phyloP scores from a whole-genome alignment of 306 rosid species.

The Cyclanthera cordifolia region DNA sequence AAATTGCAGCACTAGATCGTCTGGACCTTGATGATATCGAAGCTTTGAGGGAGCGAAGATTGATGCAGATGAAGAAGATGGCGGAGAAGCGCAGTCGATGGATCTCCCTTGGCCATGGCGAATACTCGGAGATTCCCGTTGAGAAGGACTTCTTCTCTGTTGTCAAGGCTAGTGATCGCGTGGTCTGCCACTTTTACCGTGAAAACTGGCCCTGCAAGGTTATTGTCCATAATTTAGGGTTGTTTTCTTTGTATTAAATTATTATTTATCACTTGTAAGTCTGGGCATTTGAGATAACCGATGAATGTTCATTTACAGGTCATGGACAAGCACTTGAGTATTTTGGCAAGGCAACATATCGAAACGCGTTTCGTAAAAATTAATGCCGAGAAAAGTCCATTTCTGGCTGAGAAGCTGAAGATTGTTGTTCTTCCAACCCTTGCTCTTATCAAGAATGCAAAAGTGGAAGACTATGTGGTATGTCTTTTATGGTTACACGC shows the following conservation, averaged over 20 bases:
- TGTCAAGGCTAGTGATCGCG: slow-evolving; percentile 95
- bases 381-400: slow-evolving; percentile 90
- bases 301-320: slow-evolving; percentile 47
- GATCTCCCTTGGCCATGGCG: slow-evolving; percentile 84
- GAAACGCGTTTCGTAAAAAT: slow-evolving; percentile 82
- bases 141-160: slow-evolving; percentile 89
- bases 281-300: slow-evolving; percentile 10
- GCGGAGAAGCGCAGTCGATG: slow-evolving; percentile 91
- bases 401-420: slow-evolving; percentile 83
- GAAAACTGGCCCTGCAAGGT: slow-evolving; percentile 96
- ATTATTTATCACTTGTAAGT: not conserved
- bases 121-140: slow-evolving; percentile 55
- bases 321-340: slow-evolving; percentile 71
- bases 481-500: slow-evolving; percentile 3
- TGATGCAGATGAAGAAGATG: slow-evolving; percentile 95
- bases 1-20: slow-evolving; percentile 79
- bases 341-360: slow-evolving; percentile 74
- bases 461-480: slow-evolving; percentile 98
- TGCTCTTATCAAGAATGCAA: slow-evolving; percentile 85
- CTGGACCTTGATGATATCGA: slow-evolving; percentile 71
- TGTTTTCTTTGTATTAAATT: not conserved
- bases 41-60: slow-evolving; percentile 67
- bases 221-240: not conserved
- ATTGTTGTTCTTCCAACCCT: slow-evolving; percentile 87
- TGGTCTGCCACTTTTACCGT: slow-evolving; percentile 92